These are phyloP conservation scores for Colletotrichum gigasporum DNA, from an alignment of 2,329 filamentous ascomycete genomes.

Conservation along the genomic window DNA sequence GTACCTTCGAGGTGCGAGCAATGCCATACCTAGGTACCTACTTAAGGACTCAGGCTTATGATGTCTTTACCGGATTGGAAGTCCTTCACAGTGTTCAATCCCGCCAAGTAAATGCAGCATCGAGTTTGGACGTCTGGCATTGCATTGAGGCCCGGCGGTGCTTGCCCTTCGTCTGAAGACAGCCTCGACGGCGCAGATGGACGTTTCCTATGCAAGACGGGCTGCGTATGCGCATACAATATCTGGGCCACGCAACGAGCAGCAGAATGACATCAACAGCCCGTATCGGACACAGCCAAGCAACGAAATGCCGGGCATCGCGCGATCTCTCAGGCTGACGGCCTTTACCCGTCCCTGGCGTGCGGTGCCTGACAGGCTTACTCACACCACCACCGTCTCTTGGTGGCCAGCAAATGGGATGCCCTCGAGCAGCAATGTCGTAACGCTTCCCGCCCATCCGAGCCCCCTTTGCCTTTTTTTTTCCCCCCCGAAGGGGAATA, in stretches of 20 bases:
- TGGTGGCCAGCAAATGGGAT: neutral
- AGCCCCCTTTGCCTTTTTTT: too few species aligned
- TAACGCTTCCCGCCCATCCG: too few species aligned
- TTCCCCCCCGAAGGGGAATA: too few species aligned
- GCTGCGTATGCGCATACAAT: neutral
- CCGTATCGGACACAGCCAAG: neutral
- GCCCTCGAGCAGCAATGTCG: neutral
- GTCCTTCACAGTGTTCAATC: too few species aligned
- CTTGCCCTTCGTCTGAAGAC: neutral
- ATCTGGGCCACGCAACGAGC: neutral
- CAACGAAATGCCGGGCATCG: neutral
- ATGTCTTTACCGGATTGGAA: too few species aligned
- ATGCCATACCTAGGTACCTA: too few species aligned
- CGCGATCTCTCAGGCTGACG: neutral
- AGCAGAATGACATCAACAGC: neutral
- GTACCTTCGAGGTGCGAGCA: too few species aligned
- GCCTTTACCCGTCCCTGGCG: neutral
- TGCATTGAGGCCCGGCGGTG: neutral
- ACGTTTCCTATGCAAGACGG: neutral
- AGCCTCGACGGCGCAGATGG: neutral
- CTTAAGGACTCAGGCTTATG: too few species aligned
- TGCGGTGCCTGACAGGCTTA: conserved; percentile 10
- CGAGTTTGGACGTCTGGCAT: neutral
- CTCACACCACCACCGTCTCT: conserved; percentile 1
- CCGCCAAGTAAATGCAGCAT: neutral